These are phyloP conservation scores for Podospora pseudopauciseta DNA, from an alignment of 495 filamentous ascomycete genomes.

Conservation along the genomic window DNA sequence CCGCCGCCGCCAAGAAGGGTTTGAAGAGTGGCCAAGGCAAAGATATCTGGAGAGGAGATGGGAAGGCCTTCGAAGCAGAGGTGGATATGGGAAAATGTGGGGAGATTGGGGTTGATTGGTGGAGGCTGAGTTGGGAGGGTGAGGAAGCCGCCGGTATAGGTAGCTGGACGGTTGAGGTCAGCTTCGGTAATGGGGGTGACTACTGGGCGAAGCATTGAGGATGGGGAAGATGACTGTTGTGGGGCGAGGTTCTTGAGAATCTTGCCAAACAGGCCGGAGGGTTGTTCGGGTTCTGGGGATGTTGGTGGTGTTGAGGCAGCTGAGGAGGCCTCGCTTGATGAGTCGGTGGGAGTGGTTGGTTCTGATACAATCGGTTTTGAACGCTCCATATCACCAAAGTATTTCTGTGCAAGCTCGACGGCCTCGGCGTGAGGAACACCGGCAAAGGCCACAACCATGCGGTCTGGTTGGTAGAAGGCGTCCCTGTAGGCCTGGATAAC, in stretches of 20 bases:
- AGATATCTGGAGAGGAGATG: conserved; percentile 87
- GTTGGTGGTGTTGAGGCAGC: conserved; percentile 43
- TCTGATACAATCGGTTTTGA: conserved; percentile 19
- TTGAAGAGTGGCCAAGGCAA: conserved; percentile 93
- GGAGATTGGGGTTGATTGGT: conserved; percentile 72
- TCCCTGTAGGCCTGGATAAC: conserved; percentile 76
- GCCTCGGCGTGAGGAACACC: conserved; percentile 82
- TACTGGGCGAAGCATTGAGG: conserved; percentile 49
- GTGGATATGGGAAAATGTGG: conserved; percentile 83
- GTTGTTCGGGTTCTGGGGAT: conserved; percentile 31
- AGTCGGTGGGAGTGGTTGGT: conserved; percentile 47
- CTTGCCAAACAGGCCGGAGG: conserved; percentile 69
- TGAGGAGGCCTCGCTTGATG: conserved; percentile 38
- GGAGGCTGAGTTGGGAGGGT: conserved; percentile 75
- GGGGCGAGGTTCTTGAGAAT: conserved; percentile 85
- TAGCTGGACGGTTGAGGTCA: conserved; percentile 63
- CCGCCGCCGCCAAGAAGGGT: conserved; percentile 94
- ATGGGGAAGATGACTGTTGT: conserved; percentile 50
- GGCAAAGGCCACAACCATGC: conserved; percentile 92
- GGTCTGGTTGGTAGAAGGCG: conserved; percentile 80
- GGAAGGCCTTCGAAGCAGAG: conserved; percentile 93
- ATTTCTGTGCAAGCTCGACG: conserved; percentile 71
- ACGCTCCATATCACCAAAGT: conserved; percentile 84
- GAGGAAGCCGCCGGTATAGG: conserved; percentile 92
- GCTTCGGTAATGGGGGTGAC: conserved; percentile 44